Evolutionary conservation across 352 stramenopile species (phyloP).

Genomic region (Globisporangium canariense): DNA sequence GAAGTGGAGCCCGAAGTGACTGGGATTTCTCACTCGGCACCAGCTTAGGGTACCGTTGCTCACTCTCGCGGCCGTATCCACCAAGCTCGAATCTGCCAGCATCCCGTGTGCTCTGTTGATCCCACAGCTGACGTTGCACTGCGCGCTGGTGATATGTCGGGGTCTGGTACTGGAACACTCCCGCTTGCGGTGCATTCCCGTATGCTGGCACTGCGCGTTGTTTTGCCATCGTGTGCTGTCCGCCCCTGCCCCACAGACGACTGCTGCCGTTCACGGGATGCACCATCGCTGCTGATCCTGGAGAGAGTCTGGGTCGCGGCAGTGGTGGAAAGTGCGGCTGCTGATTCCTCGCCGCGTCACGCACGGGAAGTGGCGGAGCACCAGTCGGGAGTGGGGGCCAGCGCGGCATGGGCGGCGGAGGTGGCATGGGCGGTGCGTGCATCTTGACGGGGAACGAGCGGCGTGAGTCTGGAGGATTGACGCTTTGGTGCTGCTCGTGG

Average conservation of each 20-base stretch:
- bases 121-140: background rate
- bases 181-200: background rate
- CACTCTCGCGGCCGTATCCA: background rate
- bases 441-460: background rate
- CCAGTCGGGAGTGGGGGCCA: conserved; percentile 9
- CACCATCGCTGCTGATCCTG: background rate
- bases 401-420: conserved; percentile 10
- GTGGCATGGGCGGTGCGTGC: background rate
- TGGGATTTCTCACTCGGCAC: background rate
- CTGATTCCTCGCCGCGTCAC: background rate
- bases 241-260: background rate
- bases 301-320: background rate
- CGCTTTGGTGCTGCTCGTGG: too few species aligned
- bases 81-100: background rate
- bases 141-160: background rate
- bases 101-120: background rate
- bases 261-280: background rate
- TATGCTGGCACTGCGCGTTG: background rate
- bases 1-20: background rate
- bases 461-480: background rate
- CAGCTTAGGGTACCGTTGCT: background rate
- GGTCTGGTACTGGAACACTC: background rate
- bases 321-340: conserved; percentile 1
- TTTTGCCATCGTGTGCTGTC: background rate
- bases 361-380: background rate